Conservation (phyloP, 805 yeast genomes). For the Saccharomycopsis fibuligera region DNA sequence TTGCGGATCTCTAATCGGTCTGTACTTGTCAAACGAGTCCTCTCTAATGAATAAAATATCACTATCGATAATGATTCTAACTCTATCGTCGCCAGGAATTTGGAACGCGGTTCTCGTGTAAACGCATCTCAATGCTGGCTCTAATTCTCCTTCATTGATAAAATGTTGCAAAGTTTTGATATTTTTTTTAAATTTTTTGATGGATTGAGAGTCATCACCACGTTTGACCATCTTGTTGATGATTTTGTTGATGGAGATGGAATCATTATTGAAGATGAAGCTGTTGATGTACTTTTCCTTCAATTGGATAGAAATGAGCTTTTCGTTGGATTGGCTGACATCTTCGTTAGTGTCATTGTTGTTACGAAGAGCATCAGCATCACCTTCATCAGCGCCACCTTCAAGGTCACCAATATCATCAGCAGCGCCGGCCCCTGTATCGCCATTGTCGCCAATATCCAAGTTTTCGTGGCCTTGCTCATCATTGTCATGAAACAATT, state of each 20-base stretch:
- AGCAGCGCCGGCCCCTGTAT: background rate
- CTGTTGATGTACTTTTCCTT: constrained; percentile 73
- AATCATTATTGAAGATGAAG: constrained; percentile 46
- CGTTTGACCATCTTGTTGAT: constrained; percentile 57
- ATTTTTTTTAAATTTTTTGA: constrained; percentile 47
- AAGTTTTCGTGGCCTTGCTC: constrained; percentile 30
- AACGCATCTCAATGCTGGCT: constrained; percentile 81
- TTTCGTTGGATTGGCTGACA: constrained; percentile 31
- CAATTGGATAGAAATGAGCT: constrained; percentile 59
- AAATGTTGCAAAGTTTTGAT: constrained; percentile 57
- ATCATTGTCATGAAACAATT: constrained; percentile 49
- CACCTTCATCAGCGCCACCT: constrained; percentile 30
- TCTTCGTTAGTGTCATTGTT: constrained; percentile 23
- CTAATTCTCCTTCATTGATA: constrained; percentile 58
- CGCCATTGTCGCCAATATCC: no score
- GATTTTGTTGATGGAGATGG: constrained; percentile 38
- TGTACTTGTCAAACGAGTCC: constrained; percentile 73
- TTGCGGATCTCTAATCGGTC: constrained; percentile 84
- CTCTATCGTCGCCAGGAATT: constrained; percentile 94
- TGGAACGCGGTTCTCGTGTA: constrained; percentile 94
- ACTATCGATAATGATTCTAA: constrained; percentile 84
- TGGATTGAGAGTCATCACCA: constrained; percentile 41
- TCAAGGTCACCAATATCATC: no score
- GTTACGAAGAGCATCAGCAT: constrained; percentile 24
- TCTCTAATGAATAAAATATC: constrained; percentile 85